Base-by-base conservation (phyloP, 2,329 filamentous ascomycete genomes). In the Seiridium cupressi region DNA sequence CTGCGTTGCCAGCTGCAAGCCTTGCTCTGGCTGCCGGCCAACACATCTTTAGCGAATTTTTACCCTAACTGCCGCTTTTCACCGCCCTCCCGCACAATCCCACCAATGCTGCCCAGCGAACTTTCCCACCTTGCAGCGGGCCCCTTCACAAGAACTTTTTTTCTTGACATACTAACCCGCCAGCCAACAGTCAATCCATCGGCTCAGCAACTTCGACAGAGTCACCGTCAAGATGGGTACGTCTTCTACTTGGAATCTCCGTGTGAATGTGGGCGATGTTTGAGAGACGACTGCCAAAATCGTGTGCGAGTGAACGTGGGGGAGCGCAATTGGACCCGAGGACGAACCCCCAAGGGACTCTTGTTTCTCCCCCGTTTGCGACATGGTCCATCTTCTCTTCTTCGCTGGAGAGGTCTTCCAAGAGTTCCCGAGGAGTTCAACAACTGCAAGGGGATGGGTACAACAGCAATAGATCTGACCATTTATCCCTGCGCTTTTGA, bases 151-250 rank as follows among this genome's bases (percentile, higher is more conserved):
- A 53, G 40, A 59, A 40, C 46, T 60, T 60, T 56, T 56, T 58
- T 46, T 31, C 31, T 46, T 31, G 26, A 31, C 38, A 40, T 34
- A 59, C 42, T 51, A 44, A 49, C 44, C 44, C 44, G 35, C 35
- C 34, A 38, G 38, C 40, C 60, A 55, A 55, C 60, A 73, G 71
- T 47, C 44, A 75, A 74, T 78, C 73, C 72, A 73, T 76, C 73
- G 72, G 74, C 69, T 72, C 67, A 62, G 70, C 61, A 63, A 71
- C 66, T 61, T 63, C 66, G 64, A 68, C 44, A 66, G 67, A 75
- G 74, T 73, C 74, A 74, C 71, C 81, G 80, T 77, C 81, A 84
- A 79, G 78, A 86, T 86, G 84, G 84, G 84, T 86, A 86, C 79
- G 84, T 83, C 81, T 74, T 73, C 70, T 71, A 71, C 69, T 73